Base-by-base conservation (phyloP, 768 basidiomycete species). In the Mycena amicta region DNA sequence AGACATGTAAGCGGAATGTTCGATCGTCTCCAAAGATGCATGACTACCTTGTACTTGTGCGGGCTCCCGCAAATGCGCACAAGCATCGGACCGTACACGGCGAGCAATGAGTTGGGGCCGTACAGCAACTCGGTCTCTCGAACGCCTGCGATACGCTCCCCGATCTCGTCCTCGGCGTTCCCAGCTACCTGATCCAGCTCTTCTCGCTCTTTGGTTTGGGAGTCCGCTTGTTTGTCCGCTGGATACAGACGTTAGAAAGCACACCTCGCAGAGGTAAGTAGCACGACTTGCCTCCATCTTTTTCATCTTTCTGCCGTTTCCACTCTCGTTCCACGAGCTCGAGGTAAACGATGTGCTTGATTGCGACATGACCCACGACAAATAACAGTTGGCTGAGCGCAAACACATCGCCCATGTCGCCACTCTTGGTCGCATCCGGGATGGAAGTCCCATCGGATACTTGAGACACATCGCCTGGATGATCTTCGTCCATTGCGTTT, bases 181-280 rank as follows among this genome's bases (percentile, higher is more conserved):
- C 97, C 97, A 6, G 91, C 94, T 11, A 98, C 96, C 66, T 96
- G 95, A 63, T 99, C 97, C 0, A 98, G 85, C 69, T 99, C 97
- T 68, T 97, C 95, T 16, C 76, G 80, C 37, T 85, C 83, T 58
- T 86, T 88, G 28, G 69, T 70, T 39, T 75, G 92, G 31, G 82
- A 75, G 23, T 72, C 75, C 1, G 77, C 79, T 12, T 78, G 77
- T 68, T 91, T 93, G 50, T 87, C 90, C 66, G 83, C 87, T 86
- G 64, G 52, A 50, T 25, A n/a, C 26, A 31, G 41, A 6, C 49
- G 33, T 37, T 37, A 37, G 33, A 8, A 18, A 18, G 18, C 33
- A 8, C 18, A 18, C 33, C 8, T 37, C n/a, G n/a, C n/a, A n/a
- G 33, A 8, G 33, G 33, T 37, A 18, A 18, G 33, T 45, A 40